phyloP scores from a whole-genome alignment of 1,284 basidiomycete genomes.

The Tausonia pullulans region DNA sequence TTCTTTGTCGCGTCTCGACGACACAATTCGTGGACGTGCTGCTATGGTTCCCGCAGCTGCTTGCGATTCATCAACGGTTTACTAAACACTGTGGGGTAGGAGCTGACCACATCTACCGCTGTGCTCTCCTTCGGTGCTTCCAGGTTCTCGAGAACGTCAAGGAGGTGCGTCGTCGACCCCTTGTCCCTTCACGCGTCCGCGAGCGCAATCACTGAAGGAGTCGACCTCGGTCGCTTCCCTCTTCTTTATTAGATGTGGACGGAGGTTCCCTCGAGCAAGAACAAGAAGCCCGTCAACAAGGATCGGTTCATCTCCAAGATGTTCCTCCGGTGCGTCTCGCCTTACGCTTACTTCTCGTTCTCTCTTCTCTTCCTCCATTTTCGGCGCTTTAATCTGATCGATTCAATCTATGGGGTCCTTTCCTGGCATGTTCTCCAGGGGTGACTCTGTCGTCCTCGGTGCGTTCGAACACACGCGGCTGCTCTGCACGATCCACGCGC shows the following conservation, averaged over 20 bases:
- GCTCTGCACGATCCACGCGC: slow-evolving; percentile 8
- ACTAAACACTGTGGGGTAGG: too few species aligned
- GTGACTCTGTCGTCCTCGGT: slow-evolving; percentile 93
- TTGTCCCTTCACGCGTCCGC: background rate
- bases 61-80: too few species aligned
- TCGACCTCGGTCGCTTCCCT: background rate
- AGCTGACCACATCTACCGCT: too few species aligned
- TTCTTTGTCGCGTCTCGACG: background rate
- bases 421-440: slow-evolving; percentile 40
- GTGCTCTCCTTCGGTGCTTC: background rate
- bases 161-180: slow-evolving; percentile 49
- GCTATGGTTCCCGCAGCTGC: too few species aligned
- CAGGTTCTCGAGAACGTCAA: slow-evolving; percentile 94
- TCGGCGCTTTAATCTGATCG: background rate
- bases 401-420: background rate
- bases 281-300: slow-evolving; percentile 97
- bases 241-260: slow-evolving; percentile 78
- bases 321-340: slow-evolving; percentile 58
- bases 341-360: background rate
- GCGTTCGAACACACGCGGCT: slow-evolving; percentile 30
- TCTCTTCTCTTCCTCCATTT: slow-evolving; percentile 15
- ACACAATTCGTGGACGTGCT: too few species aligned
- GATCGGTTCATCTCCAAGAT: slow-evolving; percentile 99
- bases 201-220: background rate
- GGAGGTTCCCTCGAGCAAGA: slow-evolving; percentile 93